Evolutionary conservation across 2,329 filamentous ascomycete genomes (phyloP), one percentile per base, ranked within the genome.

Genomic region (Aspergillus sp.): DNA sequence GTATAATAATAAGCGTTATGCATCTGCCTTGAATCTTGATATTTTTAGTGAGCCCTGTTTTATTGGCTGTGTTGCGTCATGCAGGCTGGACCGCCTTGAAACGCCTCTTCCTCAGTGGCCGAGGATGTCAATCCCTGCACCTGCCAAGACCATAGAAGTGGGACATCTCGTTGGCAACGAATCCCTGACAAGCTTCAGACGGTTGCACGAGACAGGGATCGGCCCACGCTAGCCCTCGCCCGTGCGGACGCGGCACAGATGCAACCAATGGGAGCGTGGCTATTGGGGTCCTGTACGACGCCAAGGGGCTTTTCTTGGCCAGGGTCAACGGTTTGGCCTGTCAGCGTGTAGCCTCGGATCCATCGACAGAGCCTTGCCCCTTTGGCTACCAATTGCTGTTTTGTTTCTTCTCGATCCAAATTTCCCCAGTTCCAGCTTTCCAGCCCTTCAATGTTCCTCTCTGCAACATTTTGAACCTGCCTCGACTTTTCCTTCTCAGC

Each of bases 131-230:
- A 44, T 53, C 26, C 50, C 39, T 36, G 24, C 17, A n/a, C 5
- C 43, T 11, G 53, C 43, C 53, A 55, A 55, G 43, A 24, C 13
- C 11, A 13, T 7, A 13, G 17, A 20, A 22, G 32, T 32, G 22
- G 34, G n/a, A 5, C 26, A 34, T 44, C 30, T 43, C 50, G 50
- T 57, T 54, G 49, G 49, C 22, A 36, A 34, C 17, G 38, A 54
- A 50, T 52, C 55, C 50, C 44, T 57, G 55, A 64, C 56, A 64
- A 64, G 62, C 62, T 63, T 63, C 62, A 42, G 48, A 44, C 26
- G 50, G 54, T 62, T 43, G 61, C 62, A 64, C 62, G 62, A 64
- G 62, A 63, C 59, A 60, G 48, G 44, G 60, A 62, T 64, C 62
- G 53, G 48, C 63, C 34, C 20, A 41, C 30, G 20, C 62, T 60